These are phyloP conservation scores for Ampelocalamus luodianensis DNA, from an alignment of 176 grass and related monocot species.

Conservation along the genomic window DNA sequence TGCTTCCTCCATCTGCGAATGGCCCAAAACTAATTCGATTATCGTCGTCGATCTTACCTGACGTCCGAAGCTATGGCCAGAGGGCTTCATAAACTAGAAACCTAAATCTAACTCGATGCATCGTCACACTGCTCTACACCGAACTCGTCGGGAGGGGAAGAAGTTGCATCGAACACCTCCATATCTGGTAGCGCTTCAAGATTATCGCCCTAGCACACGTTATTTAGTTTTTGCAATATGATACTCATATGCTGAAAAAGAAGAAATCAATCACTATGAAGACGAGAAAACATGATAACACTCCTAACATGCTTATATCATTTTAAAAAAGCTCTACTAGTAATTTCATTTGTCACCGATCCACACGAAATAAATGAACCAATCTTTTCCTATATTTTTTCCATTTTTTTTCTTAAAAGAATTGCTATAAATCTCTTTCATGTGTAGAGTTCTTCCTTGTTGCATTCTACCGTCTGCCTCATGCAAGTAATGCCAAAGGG, in stretches of 20 bases:
- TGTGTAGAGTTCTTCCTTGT: not conserved
- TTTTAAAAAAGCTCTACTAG: not conserved
- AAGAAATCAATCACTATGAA: not conserved
- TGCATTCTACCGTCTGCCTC: slow-evolving; percentile 9
- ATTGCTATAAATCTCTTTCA: slow-evolving; percentile 1
- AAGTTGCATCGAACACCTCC: not conserved
- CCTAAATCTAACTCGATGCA: not conserved
- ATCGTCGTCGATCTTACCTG: no score
- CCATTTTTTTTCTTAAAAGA: not conserved
- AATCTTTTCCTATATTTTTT: not conserved
- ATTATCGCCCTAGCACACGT: not conserved
- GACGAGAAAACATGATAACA: not conserved
- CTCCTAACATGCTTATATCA: not conserved
- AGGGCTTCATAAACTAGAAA: no score
- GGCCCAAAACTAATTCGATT: no score
- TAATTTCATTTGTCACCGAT: not conserved
- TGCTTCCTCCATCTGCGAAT: no score
- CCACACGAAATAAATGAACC: slow-evolving; percentile 27
- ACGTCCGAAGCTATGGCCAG: no score
- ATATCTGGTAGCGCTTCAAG: not conserved
- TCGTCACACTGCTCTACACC: rapidly evolving
- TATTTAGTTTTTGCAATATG: not conserved
- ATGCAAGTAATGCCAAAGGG: slow-evolving; percentile 33
- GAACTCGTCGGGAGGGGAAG: not conserved
- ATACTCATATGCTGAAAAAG: not conserved